phyloP scores from a whole-genome alignment of 2,329 filamentous ascomycete species.

The Magnaporthiopsis incrustans region DNA sequence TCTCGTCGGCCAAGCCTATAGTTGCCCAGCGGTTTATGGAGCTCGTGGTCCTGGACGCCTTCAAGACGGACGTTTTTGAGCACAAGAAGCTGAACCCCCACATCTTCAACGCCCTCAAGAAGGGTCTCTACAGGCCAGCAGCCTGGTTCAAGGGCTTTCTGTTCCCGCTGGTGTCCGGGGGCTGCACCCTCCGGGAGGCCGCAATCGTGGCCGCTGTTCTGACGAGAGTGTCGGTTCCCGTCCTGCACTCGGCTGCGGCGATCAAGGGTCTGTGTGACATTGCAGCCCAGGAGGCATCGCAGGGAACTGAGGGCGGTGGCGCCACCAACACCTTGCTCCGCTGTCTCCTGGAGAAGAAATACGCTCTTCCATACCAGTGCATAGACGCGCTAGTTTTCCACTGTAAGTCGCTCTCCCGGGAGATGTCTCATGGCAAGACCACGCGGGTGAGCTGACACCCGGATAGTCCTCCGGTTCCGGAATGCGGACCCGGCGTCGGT shows the following conservation, averaged over 20 bases:
- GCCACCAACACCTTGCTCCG: slow-evolving; percentile 95
- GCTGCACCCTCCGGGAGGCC: slow-evolving; percentile 88
- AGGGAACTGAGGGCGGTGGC: slow-evolving; percentile 77
- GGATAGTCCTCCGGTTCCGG: slow-evolving; percentile 53
- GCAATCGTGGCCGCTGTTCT: slow-evolving; percentile 85
- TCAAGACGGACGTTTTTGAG: slow-evolving; percentile 85
- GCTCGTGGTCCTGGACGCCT: slow-evolving; percentile 83
- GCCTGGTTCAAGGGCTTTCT: slow-evolving; percentile 94
- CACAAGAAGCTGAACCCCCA: slow-evolving; percentile 94
- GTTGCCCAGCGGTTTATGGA: slow-evolving; percentile 81
- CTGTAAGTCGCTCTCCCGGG: slow-evolving; percentile 28
- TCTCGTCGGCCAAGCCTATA: slow-evolving; percentile 71
- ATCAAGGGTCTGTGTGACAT: slow-evolving; percentile 91
- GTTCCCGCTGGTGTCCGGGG: slow-evolving; percentile 81
- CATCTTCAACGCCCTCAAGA: slow-evolving; percentile 89
- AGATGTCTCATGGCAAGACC: neutral
- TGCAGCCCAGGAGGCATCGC: slow-evolving; percentile 78
- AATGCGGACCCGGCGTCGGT: slow-evolving; percentile 54
- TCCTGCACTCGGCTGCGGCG: slow-evolving; percentile 86
- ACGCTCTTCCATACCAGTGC: slow-evolving; percentile 89
- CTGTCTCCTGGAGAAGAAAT: slow-evolving; percentile 90
- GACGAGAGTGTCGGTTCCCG: slow-evolving; percentile 75
- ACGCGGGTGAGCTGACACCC: neutral
- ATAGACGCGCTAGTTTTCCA: slow-evolving; percentile 94
- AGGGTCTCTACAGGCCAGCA: slow-evolving; percentile 84